phyloP scores from a whole-genome alignment of 1,284 basidiomycete species.

The Gymnopus androsaceus region DNA sequence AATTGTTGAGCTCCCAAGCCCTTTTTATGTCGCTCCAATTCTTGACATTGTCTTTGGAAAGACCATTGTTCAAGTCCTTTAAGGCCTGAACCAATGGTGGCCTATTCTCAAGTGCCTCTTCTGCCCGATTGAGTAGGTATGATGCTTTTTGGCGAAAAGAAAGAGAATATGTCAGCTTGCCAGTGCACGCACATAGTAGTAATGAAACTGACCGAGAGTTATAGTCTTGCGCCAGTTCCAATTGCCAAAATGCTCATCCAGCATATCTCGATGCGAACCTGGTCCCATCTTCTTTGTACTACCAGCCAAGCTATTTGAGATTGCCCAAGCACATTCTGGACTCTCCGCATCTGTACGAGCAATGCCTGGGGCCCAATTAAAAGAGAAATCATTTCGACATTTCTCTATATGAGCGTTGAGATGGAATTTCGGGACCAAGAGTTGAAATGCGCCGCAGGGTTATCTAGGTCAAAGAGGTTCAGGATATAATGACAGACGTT shows the following conservation, averaged over 20 bases:
- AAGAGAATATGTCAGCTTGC: background rate
- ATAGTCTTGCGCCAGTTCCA: background rate
- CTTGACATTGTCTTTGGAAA: background rate
- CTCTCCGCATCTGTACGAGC: constrained; percentile 20
- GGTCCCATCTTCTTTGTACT: constrained; percentile 21
- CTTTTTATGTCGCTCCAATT: background rate
- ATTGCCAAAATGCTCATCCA: constrained; percentile 18
- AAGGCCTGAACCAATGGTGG: background rate
- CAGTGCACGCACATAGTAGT: no score
- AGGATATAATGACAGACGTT: background rate
- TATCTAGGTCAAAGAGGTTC: no score
- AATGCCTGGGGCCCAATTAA: constrained; percentile 14
- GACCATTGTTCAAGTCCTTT: background rate
- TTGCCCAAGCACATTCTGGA: constrained; percentile 17
- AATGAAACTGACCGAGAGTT: background rate
- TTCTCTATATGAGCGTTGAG: constrained; percentile 15
- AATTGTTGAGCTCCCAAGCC: background rate
- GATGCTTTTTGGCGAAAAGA: background rate
- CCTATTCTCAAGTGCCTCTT: background rate
- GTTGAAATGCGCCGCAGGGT: no score
- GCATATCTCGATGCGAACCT: constrained; percentile 13
- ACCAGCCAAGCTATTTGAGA: constrained; percentile 8
- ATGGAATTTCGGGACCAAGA: constrained; percentile 21
- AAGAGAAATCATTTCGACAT: constrained; percentile 16
- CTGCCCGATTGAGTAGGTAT: background rate